phyloP scores from a whole-genome alignment of 345 rosid species.

The Erodium maritimum region DNA sequence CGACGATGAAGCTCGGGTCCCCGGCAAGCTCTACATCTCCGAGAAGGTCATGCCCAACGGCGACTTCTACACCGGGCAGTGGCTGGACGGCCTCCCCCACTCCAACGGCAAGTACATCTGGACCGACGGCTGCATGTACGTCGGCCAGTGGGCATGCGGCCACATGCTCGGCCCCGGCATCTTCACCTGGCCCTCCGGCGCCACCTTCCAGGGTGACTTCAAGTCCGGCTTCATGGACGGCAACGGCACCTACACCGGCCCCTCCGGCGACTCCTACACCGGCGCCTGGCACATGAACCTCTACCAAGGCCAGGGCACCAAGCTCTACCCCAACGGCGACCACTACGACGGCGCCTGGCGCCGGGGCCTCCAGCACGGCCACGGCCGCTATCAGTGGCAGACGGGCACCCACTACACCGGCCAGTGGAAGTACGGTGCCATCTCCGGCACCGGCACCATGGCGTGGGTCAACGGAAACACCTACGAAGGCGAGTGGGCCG shows the following conservation, averaged over 20 bases:
- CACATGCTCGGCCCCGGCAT: constrained; percentile 48
- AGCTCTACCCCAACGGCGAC: constrained; percentile 45
- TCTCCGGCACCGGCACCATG: constrained; percentile 42
- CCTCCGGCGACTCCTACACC: constrained; percentile 44
- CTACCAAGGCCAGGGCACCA: constrained; percentile 55
- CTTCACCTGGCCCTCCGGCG: constrained; percentile 71
- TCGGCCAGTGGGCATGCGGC: constrained; percentile 58
- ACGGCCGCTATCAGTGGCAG: constrained; percentile 54
- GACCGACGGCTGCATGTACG: constrained; percentile 69
- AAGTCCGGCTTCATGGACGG: constrained; percentile 61
- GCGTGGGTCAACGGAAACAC: constrained; percentile 48
- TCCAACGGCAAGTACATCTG: constrained; percentile 60
- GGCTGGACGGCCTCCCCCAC: constrained; percentile 38
- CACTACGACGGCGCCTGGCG: constrained; percentile 50
- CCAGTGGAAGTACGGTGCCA: constrained; percentile 50
- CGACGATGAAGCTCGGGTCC: constrained; percentile 29
- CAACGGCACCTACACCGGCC: constrained; percentile 43
- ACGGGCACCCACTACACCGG: constrained; percentile 53
- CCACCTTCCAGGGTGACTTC: constrained; percentile 60
- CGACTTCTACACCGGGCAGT: constrained; percentile 49
- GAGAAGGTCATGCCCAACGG: constrained; percentile 61
- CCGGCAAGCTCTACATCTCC: constrained; percentile 32
- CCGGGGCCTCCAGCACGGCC: constrained; percentile 45
- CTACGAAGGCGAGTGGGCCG: constrained; percentile 54
- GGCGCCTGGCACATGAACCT: constrained; percentile 46